phyloP scores from a whole-genome alignment of 2,329 filamentous ascomycete genomes.

The Ascochyta rabiei region DNA sequence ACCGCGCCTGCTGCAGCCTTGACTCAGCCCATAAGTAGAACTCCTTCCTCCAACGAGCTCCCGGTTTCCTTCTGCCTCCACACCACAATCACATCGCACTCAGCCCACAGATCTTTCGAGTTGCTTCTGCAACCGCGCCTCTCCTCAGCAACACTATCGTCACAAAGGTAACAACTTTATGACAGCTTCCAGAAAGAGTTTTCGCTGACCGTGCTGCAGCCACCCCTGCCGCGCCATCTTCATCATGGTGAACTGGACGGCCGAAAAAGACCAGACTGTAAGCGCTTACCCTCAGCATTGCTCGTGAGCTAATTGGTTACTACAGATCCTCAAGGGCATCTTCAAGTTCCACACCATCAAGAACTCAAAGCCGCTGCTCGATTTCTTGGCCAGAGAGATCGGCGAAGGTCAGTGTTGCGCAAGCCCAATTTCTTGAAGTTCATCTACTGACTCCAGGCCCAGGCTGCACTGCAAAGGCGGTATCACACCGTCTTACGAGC shows the following conservation, averaged over 20 bases:
- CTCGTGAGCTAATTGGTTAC: not conserved
- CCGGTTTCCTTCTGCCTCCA: not conserved
- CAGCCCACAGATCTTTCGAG: not conserved
- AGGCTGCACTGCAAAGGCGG: slow-evolving; percentile 38
- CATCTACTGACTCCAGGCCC: not conserved
- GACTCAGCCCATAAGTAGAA: not conserved
- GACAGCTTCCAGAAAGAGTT: too few relatives aligned
- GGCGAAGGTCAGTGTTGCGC: not conserved
- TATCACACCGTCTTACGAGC: slow-evolving; percentile 30
- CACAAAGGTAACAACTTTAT: not conserved
- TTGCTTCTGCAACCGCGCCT: not conserved
- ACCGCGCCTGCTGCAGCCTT: not conserved
- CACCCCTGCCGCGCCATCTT: not conserved
- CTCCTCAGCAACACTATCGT: not conserved
- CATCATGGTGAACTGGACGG: slow-evolving; percentile 8
- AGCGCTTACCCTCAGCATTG: not conserved
- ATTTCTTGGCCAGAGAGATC: not conserved
- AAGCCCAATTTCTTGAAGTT: not conserved
- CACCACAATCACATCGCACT: not conserved
- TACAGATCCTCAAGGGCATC: slow-evolving; percentile 10
- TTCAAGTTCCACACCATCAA: slow-evolving; percentile 12
- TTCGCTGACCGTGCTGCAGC: not conserved
- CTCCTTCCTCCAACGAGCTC: not conserved
- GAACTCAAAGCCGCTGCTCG: not conserved
- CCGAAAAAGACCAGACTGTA: not conserved